A percentile compares a stretch with the other conserved stretches of the same genome.
These are phyloP conservation scores for Micromonas commoda DNA, from an alignment of 139 green algal species.

Conservation along the genomic window DNA sequence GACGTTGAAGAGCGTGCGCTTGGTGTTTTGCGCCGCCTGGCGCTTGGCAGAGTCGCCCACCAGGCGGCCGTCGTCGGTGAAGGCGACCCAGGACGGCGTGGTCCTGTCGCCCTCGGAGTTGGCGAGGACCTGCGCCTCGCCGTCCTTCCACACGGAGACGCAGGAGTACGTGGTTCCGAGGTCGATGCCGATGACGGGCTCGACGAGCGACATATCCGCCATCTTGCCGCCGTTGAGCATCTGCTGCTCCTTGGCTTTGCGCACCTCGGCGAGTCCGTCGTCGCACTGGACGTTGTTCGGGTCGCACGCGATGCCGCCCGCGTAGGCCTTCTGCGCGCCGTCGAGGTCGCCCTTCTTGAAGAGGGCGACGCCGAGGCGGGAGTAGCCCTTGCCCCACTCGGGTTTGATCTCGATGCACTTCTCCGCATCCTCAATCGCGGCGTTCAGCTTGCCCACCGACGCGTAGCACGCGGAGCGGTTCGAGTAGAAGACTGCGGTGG, in stretches of 20 bases:
- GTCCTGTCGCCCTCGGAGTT: conserved; percentile 24
- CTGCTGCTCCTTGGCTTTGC: conserved; percentile 12
- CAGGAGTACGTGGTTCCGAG: conserved; percentile 45
- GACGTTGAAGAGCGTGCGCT: conserved; percentile 34
- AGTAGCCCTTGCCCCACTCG: conserved; percentile 93
- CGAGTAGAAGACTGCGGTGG: conserved; percentile 54
- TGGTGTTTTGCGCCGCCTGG: conserved; percentile 30
- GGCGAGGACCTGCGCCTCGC: conserved; percentile 27
- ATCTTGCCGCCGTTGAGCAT: conserved; percentile 1
- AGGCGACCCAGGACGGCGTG: conserved; percentile 34
- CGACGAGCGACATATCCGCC: not conserved
- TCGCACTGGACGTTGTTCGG: conserved; percentile 10
- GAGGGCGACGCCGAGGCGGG: conserved; percentile 73
- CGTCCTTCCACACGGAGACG: conserved; percentile 32
- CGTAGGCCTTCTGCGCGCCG: conserved; percentile 48
- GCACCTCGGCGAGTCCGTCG: conserved; percentile 1
- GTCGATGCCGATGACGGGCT: conserved; percentile 42
- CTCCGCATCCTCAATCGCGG: conserved; percentile 75
- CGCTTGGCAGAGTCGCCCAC: conserved; percentile 33
- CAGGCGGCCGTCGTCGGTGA: conserved; percentile 30
- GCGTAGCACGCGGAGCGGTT: conserved; percentile 78
- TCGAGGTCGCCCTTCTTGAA: conserved; percentile 59
- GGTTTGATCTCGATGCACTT: conserved; percentile 73
- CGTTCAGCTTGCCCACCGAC: conserved; percentile 60
- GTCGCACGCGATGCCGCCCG: conserved; percentile 18